Conservation (phyloP, 1,284 basidiomycete species). For the Moesziomyces sp. region DNA sequence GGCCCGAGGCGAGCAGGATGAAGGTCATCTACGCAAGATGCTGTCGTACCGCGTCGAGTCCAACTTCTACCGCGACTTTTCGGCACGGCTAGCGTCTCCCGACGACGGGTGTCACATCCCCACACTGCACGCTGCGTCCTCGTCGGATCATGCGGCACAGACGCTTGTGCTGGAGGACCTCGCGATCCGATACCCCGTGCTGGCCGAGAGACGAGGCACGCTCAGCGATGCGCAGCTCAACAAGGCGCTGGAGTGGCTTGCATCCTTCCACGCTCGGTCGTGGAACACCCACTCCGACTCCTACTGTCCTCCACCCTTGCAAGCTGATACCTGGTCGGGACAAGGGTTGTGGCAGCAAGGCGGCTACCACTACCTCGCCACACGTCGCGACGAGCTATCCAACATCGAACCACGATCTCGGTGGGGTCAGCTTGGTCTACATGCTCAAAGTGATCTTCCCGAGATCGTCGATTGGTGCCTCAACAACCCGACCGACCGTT, state of each 20-base stretch:
- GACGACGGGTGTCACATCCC: conserved; percentile 14
- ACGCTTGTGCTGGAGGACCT: conserved; percentile 30
- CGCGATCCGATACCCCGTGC: conserved; percentile 4
- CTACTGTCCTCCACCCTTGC: conserved; percentile 20
- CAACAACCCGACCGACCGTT: conserved; percentile 20
- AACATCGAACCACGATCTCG: conserved; percentile 12
- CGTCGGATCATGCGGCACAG: not conserved
- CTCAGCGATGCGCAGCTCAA: conserved; percentile 17
- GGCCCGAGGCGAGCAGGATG: conserved; percentile 15
- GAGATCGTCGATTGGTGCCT: conserved; percentile 33
- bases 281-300: conserved; percentile 5
- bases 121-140: conserved; percentile 7
- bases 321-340: conserved; percentile 12
- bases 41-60: conserved; percentile 44
- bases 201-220: conserved; percentile 30
- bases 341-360: conserved; percentile 45
- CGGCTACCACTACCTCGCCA: conserved; percentile 47
- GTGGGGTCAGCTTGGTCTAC: conserved; percentile 34
- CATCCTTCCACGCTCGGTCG: conserved; percentile 28
- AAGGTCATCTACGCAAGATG: conserved; percentile 47
- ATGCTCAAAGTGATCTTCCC: conserved; percentile 18
- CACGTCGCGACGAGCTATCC: conserved; percentile 22
- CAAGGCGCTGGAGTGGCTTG: conserved; percentile 37
- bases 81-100: not conserved
- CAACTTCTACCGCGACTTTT: conserved; percentile 44